phyloP scores from a whole-genome alignment of 2,329 filamentous ascomycete genomes.

The Scytalidium lignicola region DNA sequence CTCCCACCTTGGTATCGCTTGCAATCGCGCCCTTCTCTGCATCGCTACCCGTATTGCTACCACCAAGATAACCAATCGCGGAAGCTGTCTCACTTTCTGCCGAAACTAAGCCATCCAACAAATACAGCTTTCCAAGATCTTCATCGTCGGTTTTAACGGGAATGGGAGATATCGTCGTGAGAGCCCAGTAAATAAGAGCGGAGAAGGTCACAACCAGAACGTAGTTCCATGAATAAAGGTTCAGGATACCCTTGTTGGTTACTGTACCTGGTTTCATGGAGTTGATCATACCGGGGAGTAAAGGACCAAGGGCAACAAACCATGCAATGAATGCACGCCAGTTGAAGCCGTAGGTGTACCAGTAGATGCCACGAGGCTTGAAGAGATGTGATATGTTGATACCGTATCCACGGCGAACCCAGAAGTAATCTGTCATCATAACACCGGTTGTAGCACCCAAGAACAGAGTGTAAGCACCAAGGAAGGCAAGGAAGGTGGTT shows the following conservation, averaged over 20 bases:
- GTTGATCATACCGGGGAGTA: slow-evolving; percentile 12
- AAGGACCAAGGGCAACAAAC: slow-evolving; percentile 22
- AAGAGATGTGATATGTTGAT: slow-evolving; percentile 33
- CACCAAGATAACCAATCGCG: background rate
- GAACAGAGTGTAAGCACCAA: slow-evolving; percentile 20
- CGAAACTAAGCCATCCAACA: background rate
- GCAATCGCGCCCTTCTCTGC: background rate
- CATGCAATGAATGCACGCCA: slow-evolving; percentile 13
- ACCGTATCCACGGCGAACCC: slow-evolving; percentile 30
- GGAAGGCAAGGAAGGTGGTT: slow-evolving; percentile 10
- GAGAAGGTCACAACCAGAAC: background rate
- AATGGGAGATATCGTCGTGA: background rate
- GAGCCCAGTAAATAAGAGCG: background rate
- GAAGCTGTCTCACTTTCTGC: background rate
- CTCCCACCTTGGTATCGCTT: background rate
- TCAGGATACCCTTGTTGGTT: background rate
- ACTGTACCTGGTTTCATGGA: background rate
- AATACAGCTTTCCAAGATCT: slow-evolving; percentile 1
- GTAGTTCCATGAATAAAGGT: slow-evolving; percentile 1
- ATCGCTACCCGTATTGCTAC: background rate
- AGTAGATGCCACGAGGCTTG: slow-evolving; percentile 18
- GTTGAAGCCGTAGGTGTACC: slow-evolving; percentile 16
- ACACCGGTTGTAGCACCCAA: slow-evolving; percentile 33
- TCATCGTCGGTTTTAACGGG: background rate
- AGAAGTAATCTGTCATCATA: slow-evolving; percentile 30